Conservation (phyloP, 352 stramenopile genomes). For the Lagenidium sp. region DNA sequence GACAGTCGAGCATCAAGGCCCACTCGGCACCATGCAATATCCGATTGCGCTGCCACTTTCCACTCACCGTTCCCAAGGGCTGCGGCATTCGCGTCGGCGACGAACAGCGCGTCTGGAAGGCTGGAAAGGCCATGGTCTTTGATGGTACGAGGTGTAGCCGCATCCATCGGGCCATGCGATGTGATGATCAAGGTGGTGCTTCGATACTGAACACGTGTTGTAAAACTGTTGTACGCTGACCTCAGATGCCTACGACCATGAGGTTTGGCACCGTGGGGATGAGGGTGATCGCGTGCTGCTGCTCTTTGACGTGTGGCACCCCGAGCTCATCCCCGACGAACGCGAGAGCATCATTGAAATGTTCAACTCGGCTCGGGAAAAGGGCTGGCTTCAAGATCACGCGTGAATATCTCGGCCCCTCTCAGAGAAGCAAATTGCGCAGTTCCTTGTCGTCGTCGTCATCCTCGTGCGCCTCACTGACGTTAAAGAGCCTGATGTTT, state of each 20-base stretch:
- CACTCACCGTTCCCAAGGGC: slow-evolving; percentile 80
- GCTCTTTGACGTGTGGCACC: slow-evolving; percentile 82
- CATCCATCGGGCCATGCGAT: not conserved
- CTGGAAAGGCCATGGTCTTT: slow-evolving; percentile 74
- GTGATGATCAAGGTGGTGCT: not conserved
- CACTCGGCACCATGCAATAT: slow-evolving; percentile 96
- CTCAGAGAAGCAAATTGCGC: not conserved
- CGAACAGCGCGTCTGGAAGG: slow-evolving; percentile 70
- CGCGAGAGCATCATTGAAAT: slow-evolving; percentile 50
- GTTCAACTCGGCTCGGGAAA: slow-evolving; percentile 64
- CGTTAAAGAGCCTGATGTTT: no score
- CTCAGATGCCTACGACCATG: slow-evolving; percentile 71
- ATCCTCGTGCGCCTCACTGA: not conserved
- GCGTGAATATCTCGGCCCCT: slow-evolving; percentile 12
- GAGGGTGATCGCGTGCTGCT: slow-evolving; percentile 71
- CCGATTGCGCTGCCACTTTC: slow-evolving; percentile 92
- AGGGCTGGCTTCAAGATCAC: slow-evolving; percentile 67
- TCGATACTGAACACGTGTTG: no score
- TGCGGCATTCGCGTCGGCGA: slow-evolving; percentile 92
- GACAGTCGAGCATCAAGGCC: slow-evolving; percentile 82
- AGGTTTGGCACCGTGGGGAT: slow-evolving; percentile 64
- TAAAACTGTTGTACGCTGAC: no score
- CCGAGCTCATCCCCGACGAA: slow-evolving; percentile 48
- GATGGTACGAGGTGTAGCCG: slow-evolving; percentile 28
- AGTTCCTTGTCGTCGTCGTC: not conserved